Evolutionary conservation across 805 yeast genomes (phyloP), one percentile per base, ranked within the genome.

Genomic region (Pichia deserticola): DNA sequence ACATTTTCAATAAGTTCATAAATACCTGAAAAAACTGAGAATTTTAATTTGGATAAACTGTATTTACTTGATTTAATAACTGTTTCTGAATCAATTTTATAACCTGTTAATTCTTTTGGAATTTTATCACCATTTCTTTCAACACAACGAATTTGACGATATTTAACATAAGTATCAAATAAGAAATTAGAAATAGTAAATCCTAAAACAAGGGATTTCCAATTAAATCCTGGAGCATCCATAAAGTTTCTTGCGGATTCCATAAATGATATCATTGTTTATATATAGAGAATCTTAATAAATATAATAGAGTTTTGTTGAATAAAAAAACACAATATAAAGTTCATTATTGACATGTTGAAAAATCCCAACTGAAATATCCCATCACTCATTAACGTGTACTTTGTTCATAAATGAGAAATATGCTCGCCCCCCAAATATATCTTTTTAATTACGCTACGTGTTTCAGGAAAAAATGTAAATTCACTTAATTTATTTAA

Each of bases 1-100:
- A 82, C 59, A 59, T 83, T 84, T 61, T 83, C 78, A 12, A 76
- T 56, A 40, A 84, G 68, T 5, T 76, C 67, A 59, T 73, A 76
- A 12, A 77, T 57, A 30, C 79, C 76, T 30, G 78, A 65, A 46
- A 85, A 65, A 44, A 87, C 71, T 1, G 83, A 75, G 63, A 89
- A 88, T 57, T 72, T 72, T 48, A 89, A 77, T 65, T 90, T 90
- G 13, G 96, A 86, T 32, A 84, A 70, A 2, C 92, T 80, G 64
- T 92, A 93, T 32, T 75, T 77, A 60, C 86, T 89, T 1, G 95
- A 79, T 63, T 88, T 85, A 50, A 73, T 72, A 57, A 86, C 86
- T 7, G 92, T 86, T 47, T 84, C 86, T 39, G 78, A 74, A 47
- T 84, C 81, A 48, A 90, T 79, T 20, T 54, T 40, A 33, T 51